These are phyloP conservation scores for Omphalotus olearius DNA, from an alignment of 1,284 basidiomycete species.

Conservation along the genomic window DNA sequence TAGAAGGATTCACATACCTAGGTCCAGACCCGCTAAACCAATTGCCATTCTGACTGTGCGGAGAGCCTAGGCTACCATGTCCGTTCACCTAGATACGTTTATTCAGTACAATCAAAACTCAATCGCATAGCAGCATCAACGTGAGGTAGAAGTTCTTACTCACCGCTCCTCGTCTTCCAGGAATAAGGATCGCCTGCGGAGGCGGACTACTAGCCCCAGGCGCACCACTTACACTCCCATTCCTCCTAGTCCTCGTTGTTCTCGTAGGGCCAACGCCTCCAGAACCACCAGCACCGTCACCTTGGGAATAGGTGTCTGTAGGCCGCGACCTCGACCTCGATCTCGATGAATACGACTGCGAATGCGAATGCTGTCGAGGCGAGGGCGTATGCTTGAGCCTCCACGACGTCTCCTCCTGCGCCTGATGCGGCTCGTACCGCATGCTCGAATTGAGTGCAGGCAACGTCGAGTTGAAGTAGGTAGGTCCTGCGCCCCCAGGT, in stretches of 20 bases:
- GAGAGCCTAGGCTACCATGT: too few relatives aligned
- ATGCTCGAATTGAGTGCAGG: slow-evolving; percentile 58
- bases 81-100: not conserved
- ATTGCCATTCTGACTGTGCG: slow-evolving; percentile 9
- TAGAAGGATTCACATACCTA: not conserved
- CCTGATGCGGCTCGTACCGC: slow-evolving; percentile 49
- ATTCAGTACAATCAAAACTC: too few relatives aligned
- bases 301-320: slow-evolving; percentile 24
- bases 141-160: too few relatives aligned
- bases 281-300: slow-evolving; percentile 14
- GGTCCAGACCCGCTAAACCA: slow-evolving; percentile 6
- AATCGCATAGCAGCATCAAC: too few relatives aligned
- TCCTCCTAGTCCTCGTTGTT: slow-evolving; percentile 41
- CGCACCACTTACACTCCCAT: slow-evolving; percentile 40
- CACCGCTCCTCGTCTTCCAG: slow-evolving; percentile 23
- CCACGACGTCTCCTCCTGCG: slow-evolving; percentile 20
- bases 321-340: slow-evolving; percentile 48
- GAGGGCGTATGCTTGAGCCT: slow-evolving; percentile 11
- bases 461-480: slow-evolving; percentile 53
- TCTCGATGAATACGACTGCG: slow-evolving; percentile 20
- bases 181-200: slow-evolving; percentile 56
- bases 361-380: slow-evolving; percentile 3
- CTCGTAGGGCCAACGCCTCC: slow-evolving; percentile 43
- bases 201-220: slow-evolving; percentile 35
- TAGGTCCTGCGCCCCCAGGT: not conserved